A percentile compares a stretch with the other conserved stretches of the same genome.
Evolutionary conservation across 345 rosid species (phyloP).

Genomic region (Hevea brasiliensis): DNA sequence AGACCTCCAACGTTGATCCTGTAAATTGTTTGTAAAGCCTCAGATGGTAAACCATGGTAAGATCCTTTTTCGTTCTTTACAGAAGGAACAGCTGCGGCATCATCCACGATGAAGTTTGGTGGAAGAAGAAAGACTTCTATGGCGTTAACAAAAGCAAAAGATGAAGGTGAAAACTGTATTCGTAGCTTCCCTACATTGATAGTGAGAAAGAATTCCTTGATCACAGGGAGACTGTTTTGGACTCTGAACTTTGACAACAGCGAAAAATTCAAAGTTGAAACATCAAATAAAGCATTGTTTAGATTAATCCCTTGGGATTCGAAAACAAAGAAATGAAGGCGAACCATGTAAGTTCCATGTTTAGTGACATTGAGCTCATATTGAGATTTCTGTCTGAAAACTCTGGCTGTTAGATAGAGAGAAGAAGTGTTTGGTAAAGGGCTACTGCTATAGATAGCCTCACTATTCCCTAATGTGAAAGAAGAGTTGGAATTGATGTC

Average conservation of each 20-base stretch:
- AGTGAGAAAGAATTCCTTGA: slow-evolving; percentile 12
- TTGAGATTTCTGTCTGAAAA: slow-evolving; percentile 3
- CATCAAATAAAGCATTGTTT: slow-evolving; percentile 10
- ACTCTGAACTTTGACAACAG: slow-evolving; percentile 9
- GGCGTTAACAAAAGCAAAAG: slow-evolving; percentile 60
- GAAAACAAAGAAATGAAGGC: slow-evolving; percentile 25
- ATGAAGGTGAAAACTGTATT: slow-evolving; percentile 44
- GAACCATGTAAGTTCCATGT: slow-evolving; percentile 8
- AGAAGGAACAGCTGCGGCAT: neutral
- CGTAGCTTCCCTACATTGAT: neutral
- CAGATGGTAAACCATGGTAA: too few relatives aligned
- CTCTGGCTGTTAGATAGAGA: slow-evolving; percentile 23
- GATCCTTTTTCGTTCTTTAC: too few relatives aligned
- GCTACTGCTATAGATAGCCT: neutral
- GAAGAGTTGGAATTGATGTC: slow-evolving; percentile 26
- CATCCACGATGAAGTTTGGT: slow-evolving; percentile 20
- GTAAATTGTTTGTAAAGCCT: slow-evolving; percentile 31
- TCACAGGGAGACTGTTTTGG: neutral
- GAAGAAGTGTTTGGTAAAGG: neutral
- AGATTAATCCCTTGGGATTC: neutral
- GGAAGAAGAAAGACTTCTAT: slow-evolving; percentile 51
- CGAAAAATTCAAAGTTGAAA: neutral
- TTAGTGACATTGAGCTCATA: slow-evolving; percentile 6
- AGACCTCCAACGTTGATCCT: slow-evolving; percentile 48
- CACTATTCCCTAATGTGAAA: slow-evolving; percentile 15